Conservation (phyloP, 345 rosid species). For the Ceriops zippeliana region DNA sequence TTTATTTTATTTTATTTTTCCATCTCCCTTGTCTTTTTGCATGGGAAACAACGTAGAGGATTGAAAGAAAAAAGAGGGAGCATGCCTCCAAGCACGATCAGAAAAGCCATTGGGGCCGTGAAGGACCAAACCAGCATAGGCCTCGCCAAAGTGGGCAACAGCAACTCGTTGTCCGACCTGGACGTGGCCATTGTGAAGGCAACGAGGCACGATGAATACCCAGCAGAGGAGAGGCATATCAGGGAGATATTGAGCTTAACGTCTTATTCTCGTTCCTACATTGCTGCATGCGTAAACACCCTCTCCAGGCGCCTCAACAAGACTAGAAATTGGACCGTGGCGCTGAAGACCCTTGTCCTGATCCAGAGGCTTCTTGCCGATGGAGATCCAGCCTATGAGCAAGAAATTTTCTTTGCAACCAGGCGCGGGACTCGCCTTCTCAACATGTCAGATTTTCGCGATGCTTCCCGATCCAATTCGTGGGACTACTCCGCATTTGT, state of each 20-base stretch:
- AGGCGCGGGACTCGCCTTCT: conserved; percentile 77
- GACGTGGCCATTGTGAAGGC: conserved; percentile 88
- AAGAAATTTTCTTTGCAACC: conserved; percentile 89
- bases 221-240: conserved; percentile 71
- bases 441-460: conserved; percentile 79
- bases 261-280: conserved; percentile 54
- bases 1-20: no score
- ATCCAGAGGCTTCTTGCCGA: conserved; percentile 60
- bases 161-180: conserved; percentile 60
- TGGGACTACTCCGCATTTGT: conserved; percentile 92
- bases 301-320: conserved; percentile 68
- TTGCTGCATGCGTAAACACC: conserved; percentile 50
- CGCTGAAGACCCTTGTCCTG: conserved; percentile 66
- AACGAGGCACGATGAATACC: conserved; percentile 78
- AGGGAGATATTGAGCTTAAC: conserved; percentile 77
- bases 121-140: conserved; percentile 92
- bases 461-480: conserved; percentile 45
- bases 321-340: conserved; percentile 86
- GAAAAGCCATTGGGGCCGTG: conserved; percentile 72
- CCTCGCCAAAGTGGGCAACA: conserved; percentile 71
- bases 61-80: no score
- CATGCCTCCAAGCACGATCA: conserved; percentile 73
- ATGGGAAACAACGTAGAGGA: no score
- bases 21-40: no score
- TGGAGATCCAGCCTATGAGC: conserved; percentile 73